Evolutionary conservation across 768 basidiomycete species (phyloP), one percentile per base, ranked within the genome.

Genomic region (Russula foetens): DNA sequence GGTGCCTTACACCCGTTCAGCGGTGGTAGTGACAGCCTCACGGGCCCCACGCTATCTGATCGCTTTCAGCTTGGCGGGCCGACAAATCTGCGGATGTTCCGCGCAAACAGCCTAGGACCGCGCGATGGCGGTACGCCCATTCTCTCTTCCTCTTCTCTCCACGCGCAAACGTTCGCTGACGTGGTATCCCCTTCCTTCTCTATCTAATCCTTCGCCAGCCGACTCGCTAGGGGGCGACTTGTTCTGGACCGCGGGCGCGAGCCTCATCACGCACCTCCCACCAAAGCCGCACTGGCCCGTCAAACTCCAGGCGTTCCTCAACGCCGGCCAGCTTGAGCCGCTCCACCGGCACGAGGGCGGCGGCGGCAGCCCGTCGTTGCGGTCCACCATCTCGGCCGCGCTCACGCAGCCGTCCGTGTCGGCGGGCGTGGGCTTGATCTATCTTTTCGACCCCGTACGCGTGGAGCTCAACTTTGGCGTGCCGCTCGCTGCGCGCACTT

Each of bases 51-150:
- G 24, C 88, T 91, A 67, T 79, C 84, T 1, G 97, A 99, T 73
- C 84, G 93, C 6, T 93, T 93, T 71, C 94, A 96, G 65, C 79
- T 98, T 0, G 97, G 97, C 26, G 97, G 97, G 0, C 94, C 97
- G 0, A 82, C 86, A 7, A 91, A 84, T 55, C 78, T 98, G 0
- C 78, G 97, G 6, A 81, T 83, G 53, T 95, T 96, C 73, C 79
- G 79, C 46, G 76, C 78, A 7, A 91, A 90, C 68, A 77, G 84
- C 4, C 76, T 97, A 75, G 94, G 94, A 5, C 86, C 88, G 0
- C 79, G 78, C 23, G 91, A 94, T 62, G 81, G 83, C 19, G 68
- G 91, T 91, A 67, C 64, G 83, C 71, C 38, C 33, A 48, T 33
- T 51, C 15, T 39, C 28, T 33, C 38, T 23, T 51, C 60, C 45